Evolutionary conservation across 768 basidiomycete species (phyloP).

Genomic region (Termitomyces heimii): DNA sequence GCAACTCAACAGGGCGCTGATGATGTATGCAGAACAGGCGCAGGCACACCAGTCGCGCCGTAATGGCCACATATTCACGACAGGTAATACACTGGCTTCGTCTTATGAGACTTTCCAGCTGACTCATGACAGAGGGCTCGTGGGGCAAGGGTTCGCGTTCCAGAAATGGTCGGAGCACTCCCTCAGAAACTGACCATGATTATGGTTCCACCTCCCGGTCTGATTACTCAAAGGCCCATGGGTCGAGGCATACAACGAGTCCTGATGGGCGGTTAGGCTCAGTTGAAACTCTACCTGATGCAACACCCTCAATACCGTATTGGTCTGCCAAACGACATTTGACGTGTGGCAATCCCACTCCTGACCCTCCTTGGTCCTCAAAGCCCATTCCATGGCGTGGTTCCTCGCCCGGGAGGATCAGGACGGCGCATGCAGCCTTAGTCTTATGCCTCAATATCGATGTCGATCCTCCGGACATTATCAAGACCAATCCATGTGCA

Average conservation of each 20-base stretch:
- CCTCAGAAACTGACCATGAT: slow-evolving; percentile 50
- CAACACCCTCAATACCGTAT: slow-evolving; percentile 66
- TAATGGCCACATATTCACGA: slow-evolving; percentile 20
- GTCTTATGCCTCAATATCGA: slow-evolving; percentile 96
- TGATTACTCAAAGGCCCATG: slow-evolving; percentile 30
- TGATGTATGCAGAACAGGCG: slow-evolving; percentile 13
- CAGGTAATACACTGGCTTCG: slow-evolving; percentile 12
- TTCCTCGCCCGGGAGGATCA: slow-evolving; percentile 75
- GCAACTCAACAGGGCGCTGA: not conserved
- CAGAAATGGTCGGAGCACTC: slow-evolving; percentile 30
- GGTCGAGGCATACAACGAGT: slow-evolving; percentile 25
- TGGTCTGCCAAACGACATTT: slow-evolving; percentile 90
- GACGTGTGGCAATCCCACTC: slow-evolving; percentile 82
- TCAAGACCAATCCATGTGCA: slow-evolving; percentile 96
- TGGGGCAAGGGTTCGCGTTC: slow-evolving; percentile 21
- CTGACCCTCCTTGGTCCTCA: slow-evolving; percentile 57
- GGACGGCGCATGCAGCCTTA: slow-evolving; percentile 84
- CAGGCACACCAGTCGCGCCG: slow-evolving; percentile 12
- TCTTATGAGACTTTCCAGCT: not conserved
- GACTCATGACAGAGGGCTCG: slow-evolving; percentile 24
- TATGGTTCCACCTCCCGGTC: slow-evolving; percentile 43
- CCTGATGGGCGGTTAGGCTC: slow-evolving; percentile 34
- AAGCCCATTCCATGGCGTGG: slow-evolving; percentile 77
- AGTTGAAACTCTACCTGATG: slow-evolving; percentile 38
- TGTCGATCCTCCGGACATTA: slow-evolving; percentile 94